Conservation (phyloP, 176 grass and related monocot genomes). For the Paspalum vaginatum region DNA sequence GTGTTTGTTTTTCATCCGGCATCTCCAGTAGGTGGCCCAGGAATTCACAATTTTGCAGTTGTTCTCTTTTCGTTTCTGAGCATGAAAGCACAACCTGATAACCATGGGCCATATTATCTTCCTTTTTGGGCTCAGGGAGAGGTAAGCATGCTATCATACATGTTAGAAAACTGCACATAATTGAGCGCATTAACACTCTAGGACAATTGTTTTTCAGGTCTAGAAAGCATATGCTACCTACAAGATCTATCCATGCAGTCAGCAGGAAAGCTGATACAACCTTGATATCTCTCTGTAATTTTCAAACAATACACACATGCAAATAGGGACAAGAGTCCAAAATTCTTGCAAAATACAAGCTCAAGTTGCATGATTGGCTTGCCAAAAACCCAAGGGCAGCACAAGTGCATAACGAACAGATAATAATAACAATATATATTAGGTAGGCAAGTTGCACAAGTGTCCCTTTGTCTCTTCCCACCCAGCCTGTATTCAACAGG, state of each 20-base stretch:
- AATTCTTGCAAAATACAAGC: conserved; percentile 42
- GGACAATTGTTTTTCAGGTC: conserved; percentile 34
- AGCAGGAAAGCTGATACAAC: conserved; percentile 21
- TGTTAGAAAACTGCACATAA: conserved; percentile 44
- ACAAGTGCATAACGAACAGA: conserved; percentile 44
- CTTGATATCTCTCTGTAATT: conserved; percentile 43
- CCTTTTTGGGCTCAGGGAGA: conserved; percentile 27
- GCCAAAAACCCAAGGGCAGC: conserved; percentile 46
- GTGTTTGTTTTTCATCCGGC: conserved; percentile 22
- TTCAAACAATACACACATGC: conserved; percentile 39
- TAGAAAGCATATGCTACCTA: conserved; percentile 40
- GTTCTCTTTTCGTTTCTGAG: background rate
- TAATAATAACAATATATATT: conserved; percentile 57
- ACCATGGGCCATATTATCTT: conserved; percentile 35
- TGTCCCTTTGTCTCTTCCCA: conserved; percentile 47
- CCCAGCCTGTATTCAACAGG: conserved; percentile 42
- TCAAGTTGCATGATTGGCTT: conserved; percentile 45
- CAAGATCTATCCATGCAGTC: conserved; percentile 40
- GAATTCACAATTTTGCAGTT: conserved; percentile 17
- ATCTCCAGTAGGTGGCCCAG: conserved; percentile 5
- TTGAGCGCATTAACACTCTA: conserved; percentile 45
- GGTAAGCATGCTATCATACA: conserved; percentile 47
- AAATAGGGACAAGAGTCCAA: conserved; percentile 55
- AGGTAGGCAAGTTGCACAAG: conserved; percentile 69
- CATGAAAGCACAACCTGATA: conserved; percentile 48